phyloP scores from a whole-genome alignment of 2,329 filamentous ascomycete genomes.

The Fusarium oligoseptatum region DNA sequence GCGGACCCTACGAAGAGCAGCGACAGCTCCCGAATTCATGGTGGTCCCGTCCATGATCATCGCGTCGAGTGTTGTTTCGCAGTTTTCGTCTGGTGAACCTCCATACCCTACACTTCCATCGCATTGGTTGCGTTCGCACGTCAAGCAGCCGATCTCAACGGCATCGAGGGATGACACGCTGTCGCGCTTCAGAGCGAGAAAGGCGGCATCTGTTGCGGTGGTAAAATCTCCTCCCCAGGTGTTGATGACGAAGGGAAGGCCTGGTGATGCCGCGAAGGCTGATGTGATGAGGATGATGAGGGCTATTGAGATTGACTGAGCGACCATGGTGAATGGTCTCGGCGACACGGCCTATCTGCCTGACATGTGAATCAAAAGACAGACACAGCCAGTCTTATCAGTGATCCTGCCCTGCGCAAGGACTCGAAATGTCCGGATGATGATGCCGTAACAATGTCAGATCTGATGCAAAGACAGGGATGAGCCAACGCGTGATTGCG shows the following conservation, averaged over 20 bases:
- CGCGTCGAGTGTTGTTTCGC: conserved; percentile 71
- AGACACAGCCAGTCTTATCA: not conserved
- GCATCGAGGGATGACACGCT: conserved; percentile 62
- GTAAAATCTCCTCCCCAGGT: conserved; percentile 68
- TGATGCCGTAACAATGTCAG: not conserved
- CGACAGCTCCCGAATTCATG: conserved; percentile 68
- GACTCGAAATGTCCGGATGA: not conserved
- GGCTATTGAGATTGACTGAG: conserved; percentile 2
- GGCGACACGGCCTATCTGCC: not conserved
- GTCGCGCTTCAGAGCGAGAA: conserved; percentile 50
- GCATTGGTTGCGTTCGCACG: conserved; percentile 66
- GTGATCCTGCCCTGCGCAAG: not conserved
- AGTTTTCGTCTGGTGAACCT: conserved; percentile 67
- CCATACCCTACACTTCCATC: conserved; percentile 68
- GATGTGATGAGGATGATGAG: conserved; percentile 27
- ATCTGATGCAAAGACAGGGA: not conserved
- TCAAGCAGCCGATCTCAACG: conserved; percentile 63
- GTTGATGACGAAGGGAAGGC: conserved; percentile 65
- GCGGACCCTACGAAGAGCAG: conserved; percentile 61
- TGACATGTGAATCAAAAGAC: not conserved
- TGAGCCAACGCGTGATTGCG: not conserved
- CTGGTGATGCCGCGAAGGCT: conserved; percentile 48
- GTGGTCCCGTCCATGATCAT: conserved; percentile 68
- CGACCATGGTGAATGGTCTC: conserved; percentile 18
- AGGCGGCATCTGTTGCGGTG: conserved; percentile 65